A percentile compares a stretch with the other conserved stretches of the same genome.
These are phyloP conservation scores for Euphorbia celastroides DNA, from an alignment of 441 rosid species.

Conservation along the genomic window DNA sequence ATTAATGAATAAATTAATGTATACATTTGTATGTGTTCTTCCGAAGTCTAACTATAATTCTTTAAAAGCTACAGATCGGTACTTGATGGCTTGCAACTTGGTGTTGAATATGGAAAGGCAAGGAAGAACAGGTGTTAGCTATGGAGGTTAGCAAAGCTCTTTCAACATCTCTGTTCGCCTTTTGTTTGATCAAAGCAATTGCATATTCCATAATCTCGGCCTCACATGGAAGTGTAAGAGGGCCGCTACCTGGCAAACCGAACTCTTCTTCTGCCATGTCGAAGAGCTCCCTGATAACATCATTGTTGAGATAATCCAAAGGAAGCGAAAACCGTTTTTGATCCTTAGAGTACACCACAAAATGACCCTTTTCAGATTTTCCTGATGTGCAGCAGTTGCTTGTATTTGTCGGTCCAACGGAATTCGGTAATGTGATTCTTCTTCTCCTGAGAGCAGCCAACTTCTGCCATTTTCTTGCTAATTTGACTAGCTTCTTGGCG, in stretches of 20 bases:
- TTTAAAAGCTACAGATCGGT: slow-evolving; percentile 5
- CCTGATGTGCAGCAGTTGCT: neutral
- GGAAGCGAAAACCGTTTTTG: neutral
- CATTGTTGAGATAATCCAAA: slow-evolving; percentile 3
- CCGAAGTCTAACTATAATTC: neutral
- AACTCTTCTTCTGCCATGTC: too few species aligned
- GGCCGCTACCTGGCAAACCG: neutral
- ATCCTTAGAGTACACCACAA: neutral
- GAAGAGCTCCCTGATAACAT: neutral
- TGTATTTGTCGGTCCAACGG: neutral
- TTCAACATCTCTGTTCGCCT: neutral
- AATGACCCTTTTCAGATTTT: slow-evolving; percentile 3
- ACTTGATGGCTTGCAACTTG: neutral
- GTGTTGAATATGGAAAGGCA: neutral
- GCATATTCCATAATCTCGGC: neutral
- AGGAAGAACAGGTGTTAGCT: neutral
- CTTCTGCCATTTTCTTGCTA: neutral
- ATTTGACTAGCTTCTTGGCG: slow-evolving; percentile 2
- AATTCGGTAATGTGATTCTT: neutral
- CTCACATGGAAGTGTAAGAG: slow-evolving; percentile 11
- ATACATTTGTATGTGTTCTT: too few species aligned
- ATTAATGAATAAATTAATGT: too few species aligned
- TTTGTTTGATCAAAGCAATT: too few species aligned
- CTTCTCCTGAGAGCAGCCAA: too few species aligned
- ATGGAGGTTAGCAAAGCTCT: slow-evolving; percentile 14